phyloP scores from a whole-genome alignment of 2,329 filamentous ascomycete species.

The Neonectria sp. region DNA sequence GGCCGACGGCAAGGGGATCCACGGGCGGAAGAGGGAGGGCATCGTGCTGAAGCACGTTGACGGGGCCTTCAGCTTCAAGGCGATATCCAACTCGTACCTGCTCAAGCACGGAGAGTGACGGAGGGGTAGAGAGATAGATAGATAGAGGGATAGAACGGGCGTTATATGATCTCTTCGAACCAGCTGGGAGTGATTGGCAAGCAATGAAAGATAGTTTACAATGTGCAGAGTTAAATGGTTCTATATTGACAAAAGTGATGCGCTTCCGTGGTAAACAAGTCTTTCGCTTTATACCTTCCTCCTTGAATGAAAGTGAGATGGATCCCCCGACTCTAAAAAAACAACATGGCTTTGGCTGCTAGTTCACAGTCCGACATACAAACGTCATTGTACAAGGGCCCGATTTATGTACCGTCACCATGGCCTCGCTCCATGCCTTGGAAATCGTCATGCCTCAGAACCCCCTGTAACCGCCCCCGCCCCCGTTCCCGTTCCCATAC shows the following conservation, averaged over 20 bases:
- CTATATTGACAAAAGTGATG: slow-evolving; percentile 50
- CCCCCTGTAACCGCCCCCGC: slow-evolving; percentile 45
- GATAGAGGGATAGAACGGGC: background rate
- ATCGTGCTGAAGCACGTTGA: slow-evolving; percentile 44
- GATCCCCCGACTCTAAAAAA: slow-evolving; percentile 20
- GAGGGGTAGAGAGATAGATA: background rate
- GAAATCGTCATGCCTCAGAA: slow-evolving; percentile 36
- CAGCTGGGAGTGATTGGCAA: slow-evolving; percentile 5
- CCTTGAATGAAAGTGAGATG: slow-evolving; percentile 33
- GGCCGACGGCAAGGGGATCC: slow-evolving; percentile 41
- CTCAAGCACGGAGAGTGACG: slow-evolving; percentile 44
- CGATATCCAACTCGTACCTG: slow-evolving; percentile 48
- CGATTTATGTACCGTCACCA: slow-evolving; percentile 19
- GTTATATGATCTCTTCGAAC: background rate
- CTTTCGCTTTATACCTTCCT: slow-evolving; percentile 39
- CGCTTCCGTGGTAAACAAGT: slow-evolving; percentile 49
- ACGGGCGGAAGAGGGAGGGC: slow-evolving; percentile 44
- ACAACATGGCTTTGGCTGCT: slow-evolving; percentile 11
- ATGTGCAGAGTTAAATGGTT: slow-evolving; percentile 48
- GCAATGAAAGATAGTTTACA: slow-evolving; percentile 46
- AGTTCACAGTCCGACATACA: slow-evolving; percentile 26
- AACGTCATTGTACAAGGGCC: slow-evolving; percentile 28
- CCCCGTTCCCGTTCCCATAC: slow-evolving; percentile 42
- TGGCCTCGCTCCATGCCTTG: slow-evolving; percentile 31
- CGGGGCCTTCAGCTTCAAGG: slow-evolving; percentile 44